A percentile compares a stretch with the other conserved stretches of the same genome.
Evolutionary conservation across 2,329 filamentous ascomycete genomes (phyloP).

Genomic region (Colletotrichum eremochloae): DNA sequence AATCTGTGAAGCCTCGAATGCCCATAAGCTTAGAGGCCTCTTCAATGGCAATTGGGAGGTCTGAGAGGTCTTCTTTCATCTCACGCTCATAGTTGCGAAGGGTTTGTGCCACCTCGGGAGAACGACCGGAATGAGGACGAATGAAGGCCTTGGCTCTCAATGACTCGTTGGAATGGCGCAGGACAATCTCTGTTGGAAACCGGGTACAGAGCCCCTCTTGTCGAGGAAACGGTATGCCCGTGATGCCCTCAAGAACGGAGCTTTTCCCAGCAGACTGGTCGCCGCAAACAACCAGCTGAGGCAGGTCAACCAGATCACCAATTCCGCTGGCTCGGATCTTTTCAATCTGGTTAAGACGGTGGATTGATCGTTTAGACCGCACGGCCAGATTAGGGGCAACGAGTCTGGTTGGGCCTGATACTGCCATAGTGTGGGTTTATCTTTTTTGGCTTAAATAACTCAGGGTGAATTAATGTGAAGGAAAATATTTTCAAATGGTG

Average conservation of each 20-base stretch:
- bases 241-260: constrained; percentile 69
- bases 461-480: no score
- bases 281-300: constrained; percentile 67
- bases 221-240: constrained; percentile 65
- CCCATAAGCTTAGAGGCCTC: constrained; percentile 39
- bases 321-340: constrained; percentile 53
- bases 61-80: constrained; percentile 33
- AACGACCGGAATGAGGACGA: constrained; percentile 24
- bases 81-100: constrained; percentile 25
- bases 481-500: no score
- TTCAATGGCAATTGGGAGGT: constrained; percentile 28
- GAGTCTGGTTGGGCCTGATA: constrained; percentile 6
- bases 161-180: constrained; percentile 51
- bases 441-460: neutral
- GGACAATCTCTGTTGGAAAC: constrained; percentile 67
- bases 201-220: constrained; percentile 67
- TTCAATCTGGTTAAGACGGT: constrained; percentile 54
- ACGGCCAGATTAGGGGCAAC: constrained; percentile 1
- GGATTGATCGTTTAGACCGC: constrained; percentile 12
- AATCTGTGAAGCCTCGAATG: constrained; percentile 27
- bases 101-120: neutral
- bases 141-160: constrained; percentile 26
- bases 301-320: constrained; percentile 54
- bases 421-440: constrained; percentile 2
- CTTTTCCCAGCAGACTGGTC: constrained; percentile 70